Conservation (phyloP, 495 filamentous ascomycete genomes). For the Aspergillus steynii region DNA sequence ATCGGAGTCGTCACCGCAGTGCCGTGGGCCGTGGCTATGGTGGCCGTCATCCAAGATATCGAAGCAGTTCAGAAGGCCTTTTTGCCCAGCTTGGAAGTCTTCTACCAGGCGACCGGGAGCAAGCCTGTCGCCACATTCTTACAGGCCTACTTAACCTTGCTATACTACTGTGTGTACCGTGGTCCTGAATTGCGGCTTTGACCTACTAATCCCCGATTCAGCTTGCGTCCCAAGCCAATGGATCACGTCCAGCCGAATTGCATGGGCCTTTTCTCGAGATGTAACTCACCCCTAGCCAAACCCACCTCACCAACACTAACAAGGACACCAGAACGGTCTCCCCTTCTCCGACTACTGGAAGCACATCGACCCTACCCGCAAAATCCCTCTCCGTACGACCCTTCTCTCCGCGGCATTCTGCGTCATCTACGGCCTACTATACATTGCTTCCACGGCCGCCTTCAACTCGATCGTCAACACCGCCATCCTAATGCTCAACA, state of each 20-base stretch:
- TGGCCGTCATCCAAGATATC: constrained; percentile 29
- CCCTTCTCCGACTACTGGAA: constrained; percentile 22
- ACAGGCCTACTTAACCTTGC: constrained; percentile 30
- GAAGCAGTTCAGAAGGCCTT: constrained; percentile 28
- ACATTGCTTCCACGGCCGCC: constrained; percentile 36
- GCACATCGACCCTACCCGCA: constrained; percentile 14
- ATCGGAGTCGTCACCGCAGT: constrained; percentile 27
- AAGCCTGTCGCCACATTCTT: constrained; percentile 25
- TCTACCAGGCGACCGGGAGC: constrained; percentile 33
- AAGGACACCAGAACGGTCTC: constrained; percentile 20
- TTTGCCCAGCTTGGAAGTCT: constrained; percentile 29
- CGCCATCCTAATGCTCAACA: constrained; percentile 33
- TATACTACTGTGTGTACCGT: constrained; percentile 31
- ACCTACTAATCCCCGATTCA: constrained; percentile 10
- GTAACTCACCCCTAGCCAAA: constrained; percentile 12
- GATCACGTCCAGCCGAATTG: constrained; percentile 25
- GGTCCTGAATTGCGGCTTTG: not conserved
- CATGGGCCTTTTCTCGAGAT: constrained; percentile 28
- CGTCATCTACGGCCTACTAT: constrained; percentile 34
- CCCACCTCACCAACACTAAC: not conserved
- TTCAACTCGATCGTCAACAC: constrained; percentile 41
- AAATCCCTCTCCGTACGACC: constrained; percentile 25
- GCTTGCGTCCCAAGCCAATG: constrained; percentile 20
- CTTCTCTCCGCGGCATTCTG: constrained; percentile 27
- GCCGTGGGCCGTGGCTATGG: constrained; percentile 29